Conservation (phyloP, 2,329 filamentous ascomycete genomes). For the Phaeoacremonium minimum region DNA sequence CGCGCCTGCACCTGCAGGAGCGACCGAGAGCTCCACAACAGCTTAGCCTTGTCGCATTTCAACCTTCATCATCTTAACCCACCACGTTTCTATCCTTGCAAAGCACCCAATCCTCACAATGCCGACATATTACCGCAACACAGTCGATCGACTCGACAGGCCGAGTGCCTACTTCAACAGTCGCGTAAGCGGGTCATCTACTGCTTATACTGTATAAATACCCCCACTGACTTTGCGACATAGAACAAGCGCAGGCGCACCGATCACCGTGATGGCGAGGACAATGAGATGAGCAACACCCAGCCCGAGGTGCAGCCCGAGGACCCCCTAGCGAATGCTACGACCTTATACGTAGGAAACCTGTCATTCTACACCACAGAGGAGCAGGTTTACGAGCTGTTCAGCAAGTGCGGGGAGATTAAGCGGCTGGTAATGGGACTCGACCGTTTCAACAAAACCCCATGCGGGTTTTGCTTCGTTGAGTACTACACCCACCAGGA, state of each 20-base stretch:
- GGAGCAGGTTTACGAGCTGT: constrained; percentile 97
- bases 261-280: constrained; percentile 55
- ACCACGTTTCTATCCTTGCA: background rate
- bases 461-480: constrained; percentile 98
- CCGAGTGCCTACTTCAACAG: constrained; percentile 90
- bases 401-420: constrained; percentile 94
- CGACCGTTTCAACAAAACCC: constrained; percentile 94
- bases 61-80: constrained; percentile 3
- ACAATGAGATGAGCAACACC: constrained; percentile 40
- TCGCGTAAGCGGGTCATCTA: constrained; percentile 59
- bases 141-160: constrained; percentile 87
- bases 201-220: no score
- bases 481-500: constrained; percentile 99
- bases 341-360: constrained; percentile 97
- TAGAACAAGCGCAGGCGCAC: constrained; percentile 70
- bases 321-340: constrained; percentile 80
- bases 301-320: constrained; percentile 54
- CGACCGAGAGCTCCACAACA: constrained; percentile 4
- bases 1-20: no score
- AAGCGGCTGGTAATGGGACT: constrained; percentile 98
- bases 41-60: background rate
- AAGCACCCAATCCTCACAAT: constrained; percentile 25
- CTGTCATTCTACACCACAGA: constrained; percentile 98
- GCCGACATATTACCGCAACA: constrained; percentile 52
- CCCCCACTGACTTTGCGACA: no score